Base-by-base conservation (phyloP, 345 rosid species). In the Eucalyptus viminalis region DNA sequence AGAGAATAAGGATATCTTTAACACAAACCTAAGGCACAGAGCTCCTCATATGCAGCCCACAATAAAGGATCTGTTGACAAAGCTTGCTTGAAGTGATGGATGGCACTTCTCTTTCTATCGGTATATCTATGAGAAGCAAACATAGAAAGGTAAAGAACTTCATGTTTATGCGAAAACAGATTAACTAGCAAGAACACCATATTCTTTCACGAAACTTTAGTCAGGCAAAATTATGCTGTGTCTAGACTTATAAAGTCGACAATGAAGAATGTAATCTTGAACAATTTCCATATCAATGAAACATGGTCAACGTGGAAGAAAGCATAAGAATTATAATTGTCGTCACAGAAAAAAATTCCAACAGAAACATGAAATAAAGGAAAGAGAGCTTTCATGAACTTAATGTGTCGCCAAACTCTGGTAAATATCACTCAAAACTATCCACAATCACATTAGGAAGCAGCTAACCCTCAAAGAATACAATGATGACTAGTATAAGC, bases 1-100 rank as follows among this genome's bases (percentile, higher is more conserved):
- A 87, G 69, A 87, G 58, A 80, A 40, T 8, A 44, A 51, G 86
- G 53, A 47, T 25, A 43, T 54, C 89, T 89, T 86, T 67, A 87
- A 21, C 86, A 91, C 94, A 91, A 16, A 98, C 99, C 99, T 96
- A 98, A 92, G 72, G 94, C 87, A 90, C 99, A 97, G 86, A 98
- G 93, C 91, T 98, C 99, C 92, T 98, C 99, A 85, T 95, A 98
- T 80, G 99, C 99, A 86, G 95, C 94, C 99, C 99, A 98, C 87
- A 96, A 94, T 89, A 98, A 93, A 88, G 99, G 99, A 94, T 97
- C 99, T 80, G 95, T 89, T 45, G 97, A 92, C 93, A 97, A 94
- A 87, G 99, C 95, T 91, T 92, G 96, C 95, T 94, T 95, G 91
- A 97, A 96, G 90, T 98, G 99, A 88, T 95, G 93, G 54, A 95